Evolutionary conservation across 2,329 filamentous ascomycete genomes (phyloP).

Genomic region (Canariomyces notabilis): DNA sequence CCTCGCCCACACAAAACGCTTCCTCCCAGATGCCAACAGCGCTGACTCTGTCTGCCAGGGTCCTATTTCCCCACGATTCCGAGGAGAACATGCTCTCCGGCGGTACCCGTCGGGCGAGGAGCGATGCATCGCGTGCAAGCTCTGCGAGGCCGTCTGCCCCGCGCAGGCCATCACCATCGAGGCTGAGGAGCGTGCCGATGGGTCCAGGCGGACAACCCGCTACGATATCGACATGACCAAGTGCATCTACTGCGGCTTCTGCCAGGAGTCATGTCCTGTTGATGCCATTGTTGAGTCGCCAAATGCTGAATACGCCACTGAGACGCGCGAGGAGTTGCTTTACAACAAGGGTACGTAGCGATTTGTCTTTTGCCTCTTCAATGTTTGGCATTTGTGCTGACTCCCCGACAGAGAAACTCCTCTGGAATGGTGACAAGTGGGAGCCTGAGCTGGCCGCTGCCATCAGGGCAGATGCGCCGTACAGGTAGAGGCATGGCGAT

Average conservation of each 20-base stretch:
- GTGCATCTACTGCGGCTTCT: slow-evolving; percentile 99
- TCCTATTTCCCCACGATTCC: slow-evolving; percentile 94
- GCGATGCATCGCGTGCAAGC: slow-evolving; percentile 98
- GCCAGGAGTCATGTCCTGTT: slow-evolving; percentile 97
- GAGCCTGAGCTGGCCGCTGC: slow-evolving; percentile 92
- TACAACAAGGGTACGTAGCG: slow-evolving; percentile 75
- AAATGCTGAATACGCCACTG: slow-evolving; percentile 59
- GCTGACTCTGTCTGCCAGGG: slow-evolving; percentile 47
- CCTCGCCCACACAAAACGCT: too few species aligned
- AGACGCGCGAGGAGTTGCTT: slow-evolving; percentile 81
- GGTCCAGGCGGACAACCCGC: slow-evolving; percentile 87
- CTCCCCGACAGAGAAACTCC: slow-evolving; percentile 61
- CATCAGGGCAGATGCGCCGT: slow-evolving; percentile 89
- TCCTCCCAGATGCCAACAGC: slow-evolving; percentile 17
- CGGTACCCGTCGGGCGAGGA: slow-evolving; percentile 97
- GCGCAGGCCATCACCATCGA: slow-evolving; percentile 98
- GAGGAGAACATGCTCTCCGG: slow-evolving; percentile 93
- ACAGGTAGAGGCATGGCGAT: slow-evolving; percentile 54
- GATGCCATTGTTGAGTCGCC: slow-evolving; percentile 74
- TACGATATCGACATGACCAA: slow-evolving; percentile 99
- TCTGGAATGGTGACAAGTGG: slow-evolving; percentile 92
- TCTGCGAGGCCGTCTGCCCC: slow-evolving; percentile 96
- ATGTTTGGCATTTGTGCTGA: slow-evolving; percentile 20
- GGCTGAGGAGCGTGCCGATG: slow-evolving; percentile 95
- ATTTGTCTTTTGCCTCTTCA: background rate